Percentiles rank a stretch among this genome's conserved stretches.
Evolutionary conservation across 129 eudicot species (phyloP).

Genomic region (Pseudognaphalium luteoalbum): DNA sequence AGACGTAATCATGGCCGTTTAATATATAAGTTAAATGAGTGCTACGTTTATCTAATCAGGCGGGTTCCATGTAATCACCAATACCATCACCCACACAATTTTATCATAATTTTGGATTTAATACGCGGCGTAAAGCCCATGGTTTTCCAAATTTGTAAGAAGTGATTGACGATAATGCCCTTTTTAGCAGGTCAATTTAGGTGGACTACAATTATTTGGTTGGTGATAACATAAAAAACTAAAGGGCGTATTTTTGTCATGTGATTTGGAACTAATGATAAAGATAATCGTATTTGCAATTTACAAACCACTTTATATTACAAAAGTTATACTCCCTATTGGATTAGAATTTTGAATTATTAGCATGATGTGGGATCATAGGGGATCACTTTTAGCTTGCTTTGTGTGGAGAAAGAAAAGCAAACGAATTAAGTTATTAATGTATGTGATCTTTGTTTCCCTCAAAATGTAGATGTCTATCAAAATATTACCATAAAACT

Average conservation of each 20-base stretch:
- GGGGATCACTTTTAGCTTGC: too few relatives aligned
- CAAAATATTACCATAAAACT: too few relatives aligned
- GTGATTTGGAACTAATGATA: background rate
- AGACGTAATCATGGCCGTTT: slow-evolving; percentile 27
- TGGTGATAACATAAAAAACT: background rate
- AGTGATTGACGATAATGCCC: slow-evolving; percentile 23
- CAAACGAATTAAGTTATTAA: too few relatives aligned
- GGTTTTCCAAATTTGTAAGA: slow-evolving; percentile 13
- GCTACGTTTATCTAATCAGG: slow-evolving; percentile 27
- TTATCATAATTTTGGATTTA: background rate
- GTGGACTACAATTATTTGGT: slow-evolving; percentile 9
- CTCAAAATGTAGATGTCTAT: too few relatives aligned
- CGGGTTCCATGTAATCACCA: slow-evolving; percentile 38
- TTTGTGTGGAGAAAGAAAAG: too few relatives aligned
- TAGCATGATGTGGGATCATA: too few relatives aligned
- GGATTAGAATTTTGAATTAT: too few relatives aligned
- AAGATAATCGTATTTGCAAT: too few relatives aligned
- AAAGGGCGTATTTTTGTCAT: background rate
- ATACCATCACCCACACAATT: slow-evolving; percentile 21
- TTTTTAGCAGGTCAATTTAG: background rate
- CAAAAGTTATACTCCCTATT: too few relatives aligned
- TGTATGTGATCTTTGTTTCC: too few relatives aligned
- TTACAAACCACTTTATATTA: too few relatives aligned
- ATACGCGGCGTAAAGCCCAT: slow-evolving; percentile 68
- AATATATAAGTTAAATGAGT: slow-evolving; percentile 10